These are phyloP conservation scores for Leishmania tropica DNA, from an alignment of 208 protist genomes.

Conservation along the genomic window DNA sequence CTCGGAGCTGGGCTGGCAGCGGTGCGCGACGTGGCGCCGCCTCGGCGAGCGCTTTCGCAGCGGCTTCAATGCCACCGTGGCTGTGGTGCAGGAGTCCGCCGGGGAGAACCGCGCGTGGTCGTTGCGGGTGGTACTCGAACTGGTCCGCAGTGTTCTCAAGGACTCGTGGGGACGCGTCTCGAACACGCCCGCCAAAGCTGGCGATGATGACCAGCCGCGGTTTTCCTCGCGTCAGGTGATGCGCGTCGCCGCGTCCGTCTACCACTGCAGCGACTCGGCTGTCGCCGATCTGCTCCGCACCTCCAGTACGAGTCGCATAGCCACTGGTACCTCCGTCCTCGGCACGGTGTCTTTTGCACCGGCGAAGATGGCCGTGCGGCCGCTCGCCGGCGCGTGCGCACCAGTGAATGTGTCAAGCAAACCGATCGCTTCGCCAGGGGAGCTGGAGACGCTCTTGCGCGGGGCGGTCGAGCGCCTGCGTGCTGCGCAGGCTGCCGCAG, in stretches of 20 bases:
- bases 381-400: constrained; percentile 2
- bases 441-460: constrained; percentile 22
- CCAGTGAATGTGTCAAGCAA: constrained; percentile 18
- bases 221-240: constrained; percentile 7
- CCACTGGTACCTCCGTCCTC: background rate
- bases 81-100: constrained; percentile 20
- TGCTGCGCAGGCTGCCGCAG: constrained; percentile 4
- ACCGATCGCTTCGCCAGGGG: background rate
- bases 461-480: constrained; percentile 26
- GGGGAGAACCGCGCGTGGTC: constrained; percentile 13
- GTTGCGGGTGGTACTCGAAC: constrained; percentile 17
- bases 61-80: constrained; percentile 24
- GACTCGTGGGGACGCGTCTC: constrained; percentile 3
- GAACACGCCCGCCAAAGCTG: too few species aligned
- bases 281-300: constrained; percentile 29
- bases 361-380: constrained; percentile 7
- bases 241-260: constrained; percentile 29
- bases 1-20: background rate
- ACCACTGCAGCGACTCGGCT: constrained; percentile 20
- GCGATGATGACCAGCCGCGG: background rate
- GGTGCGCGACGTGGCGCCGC: constrained; percentile 21
- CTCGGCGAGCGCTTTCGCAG: constrained; percentile 5
- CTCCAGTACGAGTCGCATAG: constrained; percentile 8
- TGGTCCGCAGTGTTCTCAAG: constrained; percentile 15
- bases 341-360: constrained; percentile 10